Evolutionary conservation across 306 rosid genomes (phyloP).

Genomic region (Rubus idaeus): DNA sequence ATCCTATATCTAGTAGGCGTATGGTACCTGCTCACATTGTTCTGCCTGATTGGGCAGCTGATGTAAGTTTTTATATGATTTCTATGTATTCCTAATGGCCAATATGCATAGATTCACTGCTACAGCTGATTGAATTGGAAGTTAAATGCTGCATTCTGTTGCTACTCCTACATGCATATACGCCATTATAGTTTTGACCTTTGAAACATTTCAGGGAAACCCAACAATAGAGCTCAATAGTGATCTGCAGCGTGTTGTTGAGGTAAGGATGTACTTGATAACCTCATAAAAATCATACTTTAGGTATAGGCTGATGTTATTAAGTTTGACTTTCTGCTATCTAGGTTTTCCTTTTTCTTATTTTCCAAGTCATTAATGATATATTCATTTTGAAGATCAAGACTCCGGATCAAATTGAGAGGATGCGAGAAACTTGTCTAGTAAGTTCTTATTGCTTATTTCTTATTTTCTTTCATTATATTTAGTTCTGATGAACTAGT

Average conservation of each 20-base stretch:
- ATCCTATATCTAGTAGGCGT: constrained; percentile 68
- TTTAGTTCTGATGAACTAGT: neutral
- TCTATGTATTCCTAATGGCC: neutral
- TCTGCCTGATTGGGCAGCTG: constrained; percentile 87
- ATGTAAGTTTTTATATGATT: constrained; percentile 51
- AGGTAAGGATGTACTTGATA: constrained; percentile 46
- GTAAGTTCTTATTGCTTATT: constrained; percentile 42
- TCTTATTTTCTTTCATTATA: neutral
- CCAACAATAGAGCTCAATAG: constrained; percentile 86
- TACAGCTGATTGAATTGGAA: constrained; percentile 6
- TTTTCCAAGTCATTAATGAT: neutral
- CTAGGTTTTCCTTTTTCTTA: neutral
- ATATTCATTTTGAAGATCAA: constrained; percentile 60
- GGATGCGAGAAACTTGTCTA: constrained; percentile 80
- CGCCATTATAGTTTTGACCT: neutral
- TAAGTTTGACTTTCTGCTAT: neutral
- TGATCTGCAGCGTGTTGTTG: constrained; percentile 70
- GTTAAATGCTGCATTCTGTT: neutral
- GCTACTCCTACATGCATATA: neutral
- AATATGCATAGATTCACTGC: neutral
- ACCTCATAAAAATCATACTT: neutral
- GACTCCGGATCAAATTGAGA: constrained; percentile 63
- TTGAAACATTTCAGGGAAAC: constrained; percentile 51
- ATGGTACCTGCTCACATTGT: constrained; percentile 64
- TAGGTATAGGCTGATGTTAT: constrained; percentile 2